phyloP scores from a whole-genome alignment of 176 grass and related monocot species.

The Zea mays region DNA sequence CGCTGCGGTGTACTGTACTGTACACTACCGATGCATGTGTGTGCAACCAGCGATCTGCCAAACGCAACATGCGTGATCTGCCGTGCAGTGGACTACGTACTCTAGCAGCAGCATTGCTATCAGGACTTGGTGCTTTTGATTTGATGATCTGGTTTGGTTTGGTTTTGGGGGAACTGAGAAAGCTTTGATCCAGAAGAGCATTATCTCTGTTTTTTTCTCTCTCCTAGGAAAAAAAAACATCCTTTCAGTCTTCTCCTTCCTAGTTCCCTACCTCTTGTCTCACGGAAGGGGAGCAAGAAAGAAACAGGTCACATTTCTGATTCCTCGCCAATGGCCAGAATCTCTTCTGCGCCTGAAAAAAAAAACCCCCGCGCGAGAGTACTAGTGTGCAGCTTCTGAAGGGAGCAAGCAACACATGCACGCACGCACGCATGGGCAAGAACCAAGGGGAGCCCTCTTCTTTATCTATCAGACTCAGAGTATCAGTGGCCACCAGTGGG shows the following conservation, averaged over 20 bases:
- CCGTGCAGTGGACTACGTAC: constrained; percentile 7
- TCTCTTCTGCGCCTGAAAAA: background rate
- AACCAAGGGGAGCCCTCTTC: no score
- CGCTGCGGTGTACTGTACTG: background rate
- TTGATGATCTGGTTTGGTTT: background rate
- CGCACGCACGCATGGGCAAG: background rate
- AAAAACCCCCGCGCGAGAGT: no score
- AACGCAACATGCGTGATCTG: constrained; percentile 31
- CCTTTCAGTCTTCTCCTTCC: background rate
- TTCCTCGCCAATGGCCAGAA: background rate
- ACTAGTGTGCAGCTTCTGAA: background rate
- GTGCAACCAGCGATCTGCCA: background rate
- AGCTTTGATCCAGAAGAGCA: background rate
- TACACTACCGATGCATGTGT: background rate
- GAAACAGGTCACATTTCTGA: background rate
- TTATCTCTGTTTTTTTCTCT: no score
- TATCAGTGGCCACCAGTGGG: no score
- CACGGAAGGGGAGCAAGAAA: constrained; percentile 1
- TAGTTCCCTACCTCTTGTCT: background rate
- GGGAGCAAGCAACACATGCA: background rate
- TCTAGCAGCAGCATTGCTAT: background rate
- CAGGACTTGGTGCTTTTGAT: background rate
- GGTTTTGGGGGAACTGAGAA: background rate
- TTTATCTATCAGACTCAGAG: no score
- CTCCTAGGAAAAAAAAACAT: background rate